A percentile compares a stretch with the other conserved stretches of the same genome.
Evolutionary conservation across 345 rosid species (phyloP).

Genomic region (Eucalyptus erythrocorys): DNA sequence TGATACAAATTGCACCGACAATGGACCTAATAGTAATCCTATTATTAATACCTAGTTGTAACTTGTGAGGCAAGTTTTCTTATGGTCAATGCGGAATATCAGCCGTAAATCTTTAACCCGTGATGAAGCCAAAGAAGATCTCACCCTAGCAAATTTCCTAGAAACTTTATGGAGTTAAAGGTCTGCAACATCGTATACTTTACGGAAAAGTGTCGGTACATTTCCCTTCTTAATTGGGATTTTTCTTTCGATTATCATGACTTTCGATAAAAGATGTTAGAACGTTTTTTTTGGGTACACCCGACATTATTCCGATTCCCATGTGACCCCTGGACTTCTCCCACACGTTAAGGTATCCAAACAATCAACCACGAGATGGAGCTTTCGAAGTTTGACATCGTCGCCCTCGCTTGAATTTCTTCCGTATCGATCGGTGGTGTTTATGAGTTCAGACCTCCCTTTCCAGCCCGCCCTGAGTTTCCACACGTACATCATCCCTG

Average conservation of each 20-base stretch:
- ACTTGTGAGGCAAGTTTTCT: no score
- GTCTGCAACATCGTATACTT: background rate
- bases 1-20: no score
- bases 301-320: background rate
- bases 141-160: no score
- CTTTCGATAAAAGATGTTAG: background rate
- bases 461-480: background rate
- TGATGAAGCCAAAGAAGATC: no score
- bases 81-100: no score
- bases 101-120: no score
- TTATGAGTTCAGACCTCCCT: background rate
- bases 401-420: background rate
- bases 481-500: fast-evolving
- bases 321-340: background rate
- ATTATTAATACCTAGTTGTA: no score
- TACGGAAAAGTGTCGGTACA: no score
- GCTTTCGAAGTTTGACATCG: background rate
- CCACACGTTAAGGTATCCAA: background rate
- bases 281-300: background rate
- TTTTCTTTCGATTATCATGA: background rate
- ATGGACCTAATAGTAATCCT: no score
- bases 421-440: background rate
- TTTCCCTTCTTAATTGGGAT: no score
- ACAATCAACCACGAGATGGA: background rate
- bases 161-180: background rate